Conservation (phyloP, 257 asterid species). For the Perilla frutescens region DNA sequence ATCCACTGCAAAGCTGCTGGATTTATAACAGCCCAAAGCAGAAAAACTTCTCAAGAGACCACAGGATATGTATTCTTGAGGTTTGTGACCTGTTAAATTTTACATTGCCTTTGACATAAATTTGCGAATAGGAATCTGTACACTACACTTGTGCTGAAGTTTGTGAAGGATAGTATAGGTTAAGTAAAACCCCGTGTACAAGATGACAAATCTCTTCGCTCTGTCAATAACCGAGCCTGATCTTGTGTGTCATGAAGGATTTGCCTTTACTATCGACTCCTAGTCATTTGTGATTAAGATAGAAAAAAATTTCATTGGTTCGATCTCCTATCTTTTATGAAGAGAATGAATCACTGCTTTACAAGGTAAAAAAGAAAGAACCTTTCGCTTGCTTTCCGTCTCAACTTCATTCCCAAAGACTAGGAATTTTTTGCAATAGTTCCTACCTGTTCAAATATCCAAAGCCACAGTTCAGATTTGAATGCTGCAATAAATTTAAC, state of each 20-base stretch:
- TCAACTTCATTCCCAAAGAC: not conserved
- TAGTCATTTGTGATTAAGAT: not conserved
- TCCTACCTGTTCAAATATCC: not conserved
- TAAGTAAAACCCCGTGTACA: not conserved
- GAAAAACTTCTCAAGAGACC: constrained; percentile 93
- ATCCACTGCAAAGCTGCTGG: constrained; percentile 93
- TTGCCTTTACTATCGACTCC: not conserved
- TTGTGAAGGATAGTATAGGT: not conserved
- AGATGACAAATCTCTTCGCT: too few relatives aligned
- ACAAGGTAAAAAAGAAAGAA: not conserved
- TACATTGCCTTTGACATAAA: not conserved
- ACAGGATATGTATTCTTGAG: constrained; percentile 93
- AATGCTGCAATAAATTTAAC: not conserved
- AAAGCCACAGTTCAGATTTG: not conserved
- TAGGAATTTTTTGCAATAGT: not conserved
- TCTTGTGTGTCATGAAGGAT: not conserved
- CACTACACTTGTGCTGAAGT: not conserved
- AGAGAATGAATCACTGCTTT: not conserved
- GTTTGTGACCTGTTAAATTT: constrained; percentile 40
- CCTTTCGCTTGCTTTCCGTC: not conserved
- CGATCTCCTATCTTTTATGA: not conserved
- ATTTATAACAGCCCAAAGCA: constrained; percentile 86
- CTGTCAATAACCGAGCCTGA: too few relatives aligned
- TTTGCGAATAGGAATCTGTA: not conserved
- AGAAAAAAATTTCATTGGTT: not conserved